Base-by-base conservation (phyloP, 1,284 basidiomycete species). In the Schizophyllum commune region DNA sequence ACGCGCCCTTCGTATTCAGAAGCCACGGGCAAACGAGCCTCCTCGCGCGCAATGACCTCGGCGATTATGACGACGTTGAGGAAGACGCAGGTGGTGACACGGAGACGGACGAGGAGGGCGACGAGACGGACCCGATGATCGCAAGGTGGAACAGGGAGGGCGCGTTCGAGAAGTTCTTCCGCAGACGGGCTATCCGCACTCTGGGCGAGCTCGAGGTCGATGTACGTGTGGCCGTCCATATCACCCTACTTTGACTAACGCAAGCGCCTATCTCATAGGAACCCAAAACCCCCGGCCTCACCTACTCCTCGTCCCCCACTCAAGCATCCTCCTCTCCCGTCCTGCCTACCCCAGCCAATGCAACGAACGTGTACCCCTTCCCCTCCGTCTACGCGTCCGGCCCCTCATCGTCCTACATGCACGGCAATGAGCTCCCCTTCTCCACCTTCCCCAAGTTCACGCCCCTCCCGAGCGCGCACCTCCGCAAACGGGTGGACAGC, bases 1-100 rank as follows among this genome's bases (percentile, higher is more conserved):
- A 88, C 66, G 75, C 75, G 21, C 87, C 87, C 0, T 77, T 78
- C 63, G 74, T 88, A 8, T 87, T 89, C 69, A 65, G 66, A 8
- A 84, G 83, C 1, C 75, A 75, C 20, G 85, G 84, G 27, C 71
- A 73, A 32, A 74, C 76, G 22, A 70, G 71, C 39, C 70, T 80
- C 33, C 63, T 68, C 54, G 63, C 62, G 19, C 55, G 60, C 47
- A 8, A 39, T n/a, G 27, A 27, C 27, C 39, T 8, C 13, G 39
- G 3, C 39, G 27, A 27, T 47, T 17, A 61, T 60, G 9, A 22
- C 58, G 13, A 57, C 9, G 55, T 61, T 56, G 13, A 63, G 52
- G 33, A 60, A n/a, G 58, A 65, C 15, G 60, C 62, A 8, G 58
- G 60, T 17, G 21, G 55, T 19, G 32, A 53, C 13, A 55, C 21